A percentile compares a stretch with the other conserved stretches of the same genome.
Evolutionary conservation across 495 filamentous ascomycete genomes (phyloP).

Genomic region (Penicillium cinerascens): DNA sequence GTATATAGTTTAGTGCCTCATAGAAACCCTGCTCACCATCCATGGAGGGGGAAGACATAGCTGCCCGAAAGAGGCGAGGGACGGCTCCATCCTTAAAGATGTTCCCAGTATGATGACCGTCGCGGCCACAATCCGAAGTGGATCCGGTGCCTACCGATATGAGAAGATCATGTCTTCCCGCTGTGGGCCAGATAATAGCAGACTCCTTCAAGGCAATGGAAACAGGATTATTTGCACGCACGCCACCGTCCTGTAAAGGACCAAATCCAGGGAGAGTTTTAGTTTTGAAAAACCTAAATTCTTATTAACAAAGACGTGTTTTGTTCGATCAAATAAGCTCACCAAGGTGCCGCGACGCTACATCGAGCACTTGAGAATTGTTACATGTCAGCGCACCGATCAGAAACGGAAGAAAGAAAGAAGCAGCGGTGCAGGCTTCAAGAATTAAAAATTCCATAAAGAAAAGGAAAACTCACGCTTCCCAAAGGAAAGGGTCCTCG

Average conservation of each 20-base stretch:
- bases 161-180: slow-evolving; percentile 22
- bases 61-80: slow-evolving; percentile 11
- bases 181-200: slow-evolving; percentile 26
- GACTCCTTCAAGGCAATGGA: slow-evolving; percentile 27
- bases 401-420: too few relatives aligned
- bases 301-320: slow-evolving; percentile 4
- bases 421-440: too few relatives aligned
- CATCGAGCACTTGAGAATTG: slow-evolving; percentile 9
- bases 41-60: slow-evolving; percentile 18
- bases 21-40: slow-evolving; percentile 18
- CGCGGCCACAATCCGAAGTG: neutral
- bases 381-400: neutral
- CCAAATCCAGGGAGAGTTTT: slow-evolving; percentile 27
- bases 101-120: neutral
- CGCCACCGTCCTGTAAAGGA: slow-evolving; percentile 35
- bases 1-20: slow-evolving; percentile 22
- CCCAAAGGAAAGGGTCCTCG: slow-evolving; percentile 12
- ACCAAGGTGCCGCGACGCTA: slow-evolving; percentile 22
- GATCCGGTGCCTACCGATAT: slow-evolving; percentile 34
- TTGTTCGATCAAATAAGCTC: neutral
- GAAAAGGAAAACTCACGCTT: slow-evolving; percentile 12
- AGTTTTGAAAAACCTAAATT: slow-evolving; percentile 26
- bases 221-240: slow-evolving; percentile 31
- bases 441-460: too few relatives aligned
- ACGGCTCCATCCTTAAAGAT: slow-evolving; percentile 10